Evolutionary conservation across 2,329 filamentous ascomycete genomes (phyloP), one percentile per base, ranked within the genome.

Genomic region (Blastomyces gilchristii): DNA sequence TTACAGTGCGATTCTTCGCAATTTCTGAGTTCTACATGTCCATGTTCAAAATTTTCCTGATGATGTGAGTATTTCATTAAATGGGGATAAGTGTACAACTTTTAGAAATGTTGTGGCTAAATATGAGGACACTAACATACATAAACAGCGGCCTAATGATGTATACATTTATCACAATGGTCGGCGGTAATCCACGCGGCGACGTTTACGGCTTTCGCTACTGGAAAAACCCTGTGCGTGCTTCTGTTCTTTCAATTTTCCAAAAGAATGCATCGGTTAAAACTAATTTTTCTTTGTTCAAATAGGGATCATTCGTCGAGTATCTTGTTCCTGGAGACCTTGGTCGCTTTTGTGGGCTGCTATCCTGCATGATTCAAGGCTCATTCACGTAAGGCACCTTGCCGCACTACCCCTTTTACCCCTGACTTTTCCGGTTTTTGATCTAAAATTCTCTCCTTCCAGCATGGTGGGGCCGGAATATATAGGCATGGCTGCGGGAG

Each of bases 141-240:
- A 39, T 49, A 25, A 25, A 25, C 9, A 49, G 47, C 4, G 69
- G 70, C 1, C 56, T 71, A n/a, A 68, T 73, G 45, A 58, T 69
- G 31, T 73, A 70, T 58, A 91, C 90, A 2, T 89, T 94, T 68
- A 79, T 94, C 65, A 85, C 87, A 63, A 91, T 92, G 86, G 78
- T 93, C 0, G 90, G 89, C 8, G 90, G 87, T 1, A 92, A 92
- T 68, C 89, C 90, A 0, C 72, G 83, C 0, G 79, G 83, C 60
- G 86, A 90, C 68, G 78, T 81, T 0, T 88, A 89, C 65, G 88
- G 88, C 0, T 91, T 91, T 70, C 81, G 85, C 18, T 83, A 85
- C 69, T 88, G 85, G 77, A 72, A 69, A 6, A 66, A 77, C 37
- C 87, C 88, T 0, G 87, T 70, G 31, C 1, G 65, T 65, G 28